Evolutionary conservation across 75 land plant species (phyloP).

Genomic region (Sequoia sempervirens): DNA sequence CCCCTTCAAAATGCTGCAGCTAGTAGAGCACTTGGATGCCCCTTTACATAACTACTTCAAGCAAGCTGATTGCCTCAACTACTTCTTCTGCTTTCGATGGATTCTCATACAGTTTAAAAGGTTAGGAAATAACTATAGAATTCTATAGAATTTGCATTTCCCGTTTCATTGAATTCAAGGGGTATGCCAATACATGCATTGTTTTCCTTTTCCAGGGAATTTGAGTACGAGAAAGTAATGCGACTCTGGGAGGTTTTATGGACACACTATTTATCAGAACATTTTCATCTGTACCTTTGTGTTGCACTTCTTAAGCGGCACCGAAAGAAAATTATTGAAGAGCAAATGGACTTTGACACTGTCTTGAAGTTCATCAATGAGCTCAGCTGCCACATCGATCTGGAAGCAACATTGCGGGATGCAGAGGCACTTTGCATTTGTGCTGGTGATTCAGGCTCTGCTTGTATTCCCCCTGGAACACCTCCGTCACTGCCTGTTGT

Average conservation of each 20-base stretch:
- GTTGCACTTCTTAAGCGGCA: conserved; percentile 82
- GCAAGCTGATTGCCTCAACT: conserved; percentile 94
- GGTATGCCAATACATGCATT: background rate
- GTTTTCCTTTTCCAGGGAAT: conserved; percentile 58
- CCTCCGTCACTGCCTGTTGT: conserved; percentile 82
- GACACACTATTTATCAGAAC: conserved; percentile 89
- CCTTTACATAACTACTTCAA: conserved; percentile 89
- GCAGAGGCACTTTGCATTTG: conserved; percentile 85
- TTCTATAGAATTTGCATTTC: background rate
- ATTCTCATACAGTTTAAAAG: conserved; percentile 95
- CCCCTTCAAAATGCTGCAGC: conserved; percentile 34
- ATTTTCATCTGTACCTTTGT: conserved; percentile 90
- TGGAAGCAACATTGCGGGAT: conserved; percentile 68
- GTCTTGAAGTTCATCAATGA: conserved; percentile 96
- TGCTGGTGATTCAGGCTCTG: conserved; percentile 88
- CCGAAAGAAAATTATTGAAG: conserved; percentile 82
- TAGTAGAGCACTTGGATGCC: conserved; percentile 83
- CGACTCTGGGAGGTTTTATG: conserved; percentile 89
- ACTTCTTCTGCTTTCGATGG: conserved; percentile 99
- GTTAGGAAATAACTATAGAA: conserved; percentile 23
- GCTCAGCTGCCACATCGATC: conserved; percentile 82
- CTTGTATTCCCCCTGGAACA: conserved; percentile 95
- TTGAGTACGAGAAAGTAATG: conserved; percentile 69
- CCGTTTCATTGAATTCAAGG: background rate
- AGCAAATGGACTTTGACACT: conserved; percentile 98